Base-by-base conservation (phyloP, 805 yeast species). In the Yarrowia sp. region DNA sequence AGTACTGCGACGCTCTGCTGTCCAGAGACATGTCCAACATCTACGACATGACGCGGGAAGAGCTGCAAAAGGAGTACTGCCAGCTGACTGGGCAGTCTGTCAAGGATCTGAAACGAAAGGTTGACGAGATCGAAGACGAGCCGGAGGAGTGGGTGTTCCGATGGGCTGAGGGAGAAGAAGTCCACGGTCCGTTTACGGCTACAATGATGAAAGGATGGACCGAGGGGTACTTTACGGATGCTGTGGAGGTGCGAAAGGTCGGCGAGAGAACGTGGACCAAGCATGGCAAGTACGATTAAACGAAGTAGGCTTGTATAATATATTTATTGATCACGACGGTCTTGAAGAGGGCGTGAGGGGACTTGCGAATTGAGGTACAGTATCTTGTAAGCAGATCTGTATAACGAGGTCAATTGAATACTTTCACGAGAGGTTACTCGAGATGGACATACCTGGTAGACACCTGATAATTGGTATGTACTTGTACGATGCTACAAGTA, bases 31-130 rank as follows among this genome's bases (percentile, higher is more conserved):
- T 79, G 29, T 63, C 65, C 0, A 78, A 80, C 14, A 72, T 80
- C 1, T 86, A 86, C 68, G 87, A 85, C 6, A 42, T 77, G 69
- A 78, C 79, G 6, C 73, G 81, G 63, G 92, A 87, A 66, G 84
- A 83, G 68, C 70, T 86, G 36, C 75, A 77, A 70, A 67, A 86
- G 59, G 69, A 69, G 44, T 81, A 76, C 65, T 71, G 72, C 46
- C 69, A 71, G 22, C 77, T 77, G 49, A 73, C 84, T 0, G 86
- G 86, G 0, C 64, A 66, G 38, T 19, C 47, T 5, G 29, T 38
- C 6, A 27, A 25, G 7, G 65, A 67, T 8, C 39, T 62, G 41
- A 65, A 41, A 72, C 73, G 67, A 65, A 74, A 32, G 2, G 39
- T 29, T n/a, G 25, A 39, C 21, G 49, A 58, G 6, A 51, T 29